phyloP scores from a whole-genome alignment of 176 grass and related monocot genomes.

The Triticum timopheevii region DNA sequence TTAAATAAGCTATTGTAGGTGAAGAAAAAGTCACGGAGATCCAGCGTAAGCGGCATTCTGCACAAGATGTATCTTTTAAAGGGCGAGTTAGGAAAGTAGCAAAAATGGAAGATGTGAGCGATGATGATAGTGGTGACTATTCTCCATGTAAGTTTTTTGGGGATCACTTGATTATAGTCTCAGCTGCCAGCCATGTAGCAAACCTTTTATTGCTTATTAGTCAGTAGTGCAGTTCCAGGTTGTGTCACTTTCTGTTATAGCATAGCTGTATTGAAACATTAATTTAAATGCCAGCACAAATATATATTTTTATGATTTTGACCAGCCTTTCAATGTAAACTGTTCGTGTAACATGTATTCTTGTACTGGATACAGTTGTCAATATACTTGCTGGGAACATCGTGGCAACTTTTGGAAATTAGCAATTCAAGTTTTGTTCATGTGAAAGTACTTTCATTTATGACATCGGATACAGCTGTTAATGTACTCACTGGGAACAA shows the following conservation, averaged over 20 bases:
- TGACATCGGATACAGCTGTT: background rate
- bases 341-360: background rate
- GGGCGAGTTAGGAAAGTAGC: constrained; percentile 85
- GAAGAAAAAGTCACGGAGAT: constrained; percentile 75
- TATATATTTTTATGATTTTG: background rate
- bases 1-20: constrained; percentile 47
- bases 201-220: constrained; percentile 15
- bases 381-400: constrained; percentile 2
- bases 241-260: background rate
- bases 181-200: constrained; percentile 9
- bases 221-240: background rate
- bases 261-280: constrained; percentile 13
- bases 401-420: background rate
- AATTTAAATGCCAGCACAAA: constrained; percentile 13
- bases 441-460: background rate
- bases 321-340: background rate
- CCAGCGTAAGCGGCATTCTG: constrained; percentile 79
- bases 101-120: constrained; percentile 71
- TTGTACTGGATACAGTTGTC: background rate
- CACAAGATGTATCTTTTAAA: constrained; percentile 80
- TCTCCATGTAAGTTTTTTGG: constrained; percentile 73
- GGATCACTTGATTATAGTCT: constrained; percentile 20
- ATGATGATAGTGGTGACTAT: constrained; percentile 82
- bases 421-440: background rate
- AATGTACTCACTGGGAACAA: background rate